Conservation (phyloP, 192 early-diverging fungal species). For the Linnemannia exigua region DNA sequence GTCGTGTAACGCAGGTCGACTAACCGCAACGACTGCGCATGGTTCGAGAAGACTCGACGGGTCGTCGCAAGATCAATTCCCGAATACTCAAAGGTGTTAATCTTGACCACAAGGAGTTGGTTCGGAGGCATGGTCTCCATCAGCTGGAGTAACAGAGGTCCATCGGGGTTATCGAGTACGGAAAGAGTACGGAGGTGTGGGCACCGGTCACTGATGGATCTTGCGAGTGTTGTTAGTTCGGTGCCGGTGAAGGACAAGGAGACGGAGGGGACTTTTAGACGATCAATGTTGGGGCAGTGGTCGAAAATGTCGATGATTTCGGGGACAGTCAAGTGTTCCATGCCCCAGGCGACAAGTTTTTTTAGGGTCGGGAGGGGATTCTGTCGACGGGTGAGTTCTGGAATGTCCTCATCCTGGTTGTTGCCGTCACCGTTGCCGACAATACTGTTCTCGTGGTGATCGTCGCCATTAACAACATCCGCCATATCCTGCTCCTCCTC, state of each 20-base stretch:
- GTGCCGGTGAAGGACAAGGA: neutral
- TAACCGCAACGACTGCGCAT: neutral
- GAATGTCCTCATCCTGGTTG: neutral
- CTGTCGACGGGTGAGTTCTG: neutral
- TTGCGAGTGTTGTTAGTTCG: neutral
- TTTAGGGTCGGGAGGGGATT: neutral
- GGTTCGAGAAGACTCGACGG: neutral
- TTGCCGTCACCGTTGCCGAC: too few species aligned
- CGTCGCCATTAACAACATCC: too few species aligned
- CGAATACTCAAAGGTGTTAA: neutral
- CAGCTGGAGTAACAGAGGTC: neutral
- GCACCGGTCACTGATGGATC: neutral
- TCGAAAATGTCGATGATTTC: neutral
- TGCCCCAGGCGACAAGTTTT: neutral
- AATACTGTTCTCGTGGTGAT: too few species aligned
- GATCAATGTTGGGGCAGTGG: neutral
- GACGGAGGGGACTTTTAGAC: neutral
- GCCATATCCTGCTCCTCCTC: too few species aligned
- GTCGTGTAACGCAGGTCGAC: neutral
- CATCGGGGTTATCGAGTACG: neutral
- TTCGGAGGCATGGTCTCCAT: neutral
- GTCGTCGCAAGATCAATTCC: neutral
- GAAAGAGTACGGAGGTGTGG: neutral
- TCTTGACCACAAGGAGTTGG: neutral
- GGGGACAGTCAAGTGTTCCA: neutral